Evolutionary conservation across 192 early-diverging fungal genomes (phyloP).

Genomic region (Coemansia sp.): DNA sequence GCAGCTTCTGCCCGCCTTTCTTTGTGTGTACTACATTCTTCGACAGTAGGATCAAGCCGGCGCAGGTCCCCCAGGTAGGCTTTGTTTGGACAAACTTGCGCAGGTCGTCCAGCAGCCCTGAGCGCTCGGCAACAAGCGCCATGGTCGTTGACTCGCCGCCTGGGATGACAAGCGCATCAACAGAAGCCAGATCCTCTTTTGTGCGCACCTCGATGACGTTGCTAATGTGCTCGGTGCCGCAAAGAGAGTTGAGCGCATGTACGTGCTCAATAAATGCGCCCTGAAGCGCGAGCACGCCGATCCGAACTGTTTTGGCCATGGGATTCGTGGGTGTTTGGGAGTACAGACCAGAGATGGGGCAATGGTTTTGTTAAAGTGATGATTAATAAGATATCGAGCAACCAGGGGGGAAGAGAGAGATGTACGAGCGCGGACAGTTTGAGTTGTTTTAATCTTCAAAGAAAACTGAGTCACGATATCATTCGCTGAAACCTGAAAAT

Average conservation of each 20-base stretch:
- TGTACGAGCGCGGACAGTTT: background rate
- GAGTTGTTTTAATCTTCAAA: background rate
- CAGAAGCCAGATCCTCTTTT: constrained; percentile 61
- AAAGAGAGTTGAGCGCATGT: constrained; percentile 71
- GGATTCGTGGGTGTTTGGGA: background rate
- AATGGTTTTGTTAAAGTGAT: background rate
- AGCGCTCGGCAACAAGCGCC: constrained; percentile 86
- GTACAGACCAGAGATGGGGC: background rate
- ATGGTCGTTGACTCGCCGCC: constrained; percentile 96
- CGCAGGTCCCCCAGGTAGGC: constrained; percentile 94
- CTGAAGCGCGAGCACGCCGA: constrained; percentile 77
- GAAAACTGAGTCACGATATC: background rate
- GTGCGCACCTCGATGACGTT: constrained; percentile 62
- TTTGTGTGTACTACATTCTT: constrained; percentile 72
- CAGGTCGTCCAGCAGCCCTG: constrained; percentile 75
- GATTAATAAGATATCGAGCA: background rate
- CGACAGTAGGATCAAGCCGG: constrained; percentile 91
- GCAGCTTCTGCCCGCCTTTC: constrained; percentile 79
- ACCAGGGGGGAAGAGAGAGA: background rate
- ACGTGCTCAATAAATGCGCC: constrained; percentile 96
- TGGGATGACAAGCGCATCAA: constrained; percentile 92
- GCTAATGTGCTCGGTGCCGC: constrained; percentile 53
- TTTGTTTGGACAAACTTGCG: constrained; percentile 71
- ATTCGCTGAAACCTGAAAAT: no score
- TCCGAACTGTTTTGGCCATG: constrained; percentile 36